A percentile compares a stretch with the other conserved stretches of the same genome.
Evolutionary conservation across 2,329 filamentous ascomycete genomes (phyloP).

Genomic region (Xylaria sp.): DNA sequence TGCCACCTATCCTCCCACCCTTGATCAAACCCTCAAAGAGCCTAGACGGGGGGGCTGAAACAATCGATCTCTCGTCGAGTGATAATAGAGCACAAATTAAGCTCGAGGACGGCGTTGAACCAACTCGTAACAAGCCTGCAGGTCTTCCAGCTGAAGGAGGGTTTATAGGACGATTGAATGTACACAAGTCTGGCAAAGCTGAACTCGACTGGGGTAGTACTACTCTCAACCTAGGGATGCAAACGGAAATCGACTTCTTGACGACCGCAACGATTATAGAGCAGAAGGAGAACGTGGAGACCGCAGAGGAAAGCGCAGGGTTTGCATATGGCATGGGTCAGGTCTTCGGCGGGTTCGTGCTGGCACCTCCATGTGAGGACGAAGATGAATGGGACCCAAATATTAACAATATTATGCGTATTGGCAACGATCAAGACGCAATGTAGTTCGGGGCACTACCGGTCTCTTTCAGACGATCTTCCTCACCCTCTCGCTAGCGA

Average conservation of each 20-base stretch:
- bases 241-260: conserved; percentile 63
- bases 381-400: conserved; percentile 66
- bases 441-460: conserved; percentile 2
- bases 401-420: conserved; percentile 50
- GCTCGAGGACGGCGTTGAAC: conserved; percentile 44
- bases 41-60: conserved; percentile 41
- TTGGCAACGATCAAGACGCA: conserved; percentile 28
- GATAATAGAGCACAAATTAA: conserved; percentile 42
- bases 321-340: conserved; percentile 71
- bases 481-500: neutral
- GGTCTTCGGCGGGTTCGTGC: conserved; percentile 70
- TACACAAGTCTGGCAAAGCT: conserved; percentile 70
- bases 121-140: conserved; percentile 49
- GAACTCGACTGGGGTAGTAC: conserved; percentile 73
- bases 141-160: conserved; percentile 63
- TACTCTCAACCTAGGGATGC: conserved; percentile 64
- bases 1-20: conserved; percentile 70
- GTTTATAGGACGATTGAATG: conserved; percentile 69
- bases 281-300: conserved; percentile 61
- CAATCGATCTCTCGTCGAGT: conserved; percentile 44
- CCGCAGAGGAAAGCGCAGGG: conserved; percentile 58
- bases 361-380: conserved; percentile 68
- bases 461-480: neutral
- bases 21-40: conserved; percentile 51
- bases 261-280: conserved; percentile 70